Evolutionary conservation across 164 flowering plant genomes (phyloP).

Genomic region (Platanus orientalis): DNA sequence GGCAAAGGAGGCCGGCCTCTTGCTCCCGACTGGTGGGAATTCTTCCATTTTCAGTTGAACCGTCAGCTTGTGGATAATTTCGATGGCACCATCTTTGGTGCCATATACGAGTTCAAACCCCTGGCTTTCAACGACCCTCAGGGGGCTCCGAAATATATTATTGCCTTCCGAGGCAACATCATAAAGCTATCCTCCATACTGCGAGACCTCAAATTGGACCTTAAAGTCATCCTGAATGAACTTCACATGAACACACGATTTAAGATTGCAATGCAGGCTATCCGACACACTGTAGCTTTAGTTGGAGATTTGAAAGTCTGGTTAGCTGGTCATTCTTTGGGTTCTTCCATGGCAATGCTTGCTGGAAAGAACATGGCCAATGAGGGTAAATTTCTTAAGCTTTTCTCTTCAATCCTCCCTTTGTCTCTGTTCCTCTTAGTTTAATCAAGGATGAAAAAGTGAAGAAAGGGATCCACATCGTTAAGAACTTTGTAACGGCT

Average conservation of each 20-base stretch:
- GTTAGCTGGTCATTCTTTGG: constrained; percentile 92
- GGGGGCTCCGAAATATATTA: constrained; percentile 45
- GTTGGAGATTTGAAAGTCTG: constrained; percentile 48
- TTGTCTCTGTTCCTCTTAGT: constrained; percentile 64
- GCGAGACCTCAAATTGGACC: constrained; percentile 56
- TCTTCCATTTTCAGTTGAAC: constrained; percentile 50
- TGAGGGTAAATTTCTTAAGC: constrained; percentile 48
- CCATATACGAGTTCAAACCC: constrained; percentile 48
- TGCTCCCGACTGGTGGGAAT: constrained; percentile 93
- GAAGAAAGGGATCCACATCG: constrained; percentile 57
- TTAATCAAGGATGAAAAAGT: constrained; percentile 52
- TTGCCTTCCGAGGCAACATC: constrained; percentile 86
- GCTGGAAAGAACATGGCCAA: constrained; percentile 84
- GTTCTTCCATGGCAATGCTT: constrained; percentile 80
- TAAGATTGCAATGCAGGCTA: constrained; percentile 63
- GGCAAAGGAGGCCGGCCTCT: constrained; percentile 55
- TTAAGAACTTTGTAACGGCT: constrained; percentile 60
- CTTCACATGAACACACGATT: constrained; percentile 67
- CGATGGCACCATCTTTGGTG: constrained; percentile 74
- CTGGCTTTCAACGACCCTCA: constrained; percentile 13
- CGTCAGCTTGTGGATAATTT: constrained; percentile 55
- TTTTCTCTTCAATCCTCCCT: constrained; percentile 89
- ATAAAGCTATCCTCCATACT: constrained; percentile 48
- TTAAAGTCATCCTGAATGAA: constrained; percentile 47
- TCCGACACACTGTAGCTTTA: constrained; percentile 45